phyloP scores from a whole-genome alignment of 208 protist genomes.

The Zelonia costaricensis region DNA sequence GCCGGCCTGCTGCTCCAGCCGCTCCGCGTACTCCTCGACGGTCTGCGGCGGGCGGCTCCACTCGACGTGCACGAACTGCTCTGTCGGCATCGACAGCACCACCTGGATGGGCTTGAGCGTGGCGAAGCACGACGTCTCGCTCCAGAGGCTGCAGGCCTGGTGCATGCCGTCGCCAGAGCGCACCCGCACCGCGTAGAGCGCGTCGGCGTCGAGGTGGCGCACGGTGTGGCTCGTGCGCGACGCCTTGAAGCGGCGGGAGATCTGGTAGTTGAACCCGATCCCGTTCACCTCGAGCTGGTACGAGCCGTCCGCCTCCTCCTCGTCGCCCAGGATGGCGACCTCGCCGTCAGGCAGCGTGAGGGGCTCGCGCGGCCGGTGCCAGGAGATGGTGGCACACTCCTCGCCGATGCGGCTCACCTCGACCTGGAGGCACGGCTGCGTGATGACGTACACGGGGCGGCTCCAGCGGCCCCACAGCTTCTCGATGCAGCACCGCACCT shows the following conservation, averaged over 20 bases:
- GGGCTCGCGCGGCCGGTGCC: conserved; percentile 55
- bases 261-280: conserved; percentile 56
- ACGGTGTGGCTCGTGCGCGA: conserved; percentile 64
- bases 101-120: conserved; percentile 83
- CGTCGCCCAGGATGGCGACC: conserved; percentile 47
- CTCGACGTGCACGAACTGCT: conserved; percentile 82
- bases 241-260: conserved; percentile 80
- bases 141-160: conserved; percentile 74
- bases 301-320: conserved; percentile 44
- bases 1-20: conserved; percentile 30
- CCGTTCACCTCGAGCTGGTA: conserved; percentile 85
- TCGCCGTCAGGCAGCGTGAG: conserved; percentile 66
- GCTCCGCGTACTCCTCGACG: conserved; percentile 55
- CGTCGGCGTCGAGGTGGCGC: conserved; percentile 76
- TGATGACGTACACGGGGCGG: conserved; percentile 70
- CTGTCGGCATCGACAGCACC: conserved; percentile 39
- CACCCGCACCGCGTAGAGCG: conserved; percentile 76
- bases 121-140: conserved; percentile 66
- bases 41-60: conserved; percentile 77
- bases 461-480: conserved; percentile 90
- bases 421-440: conserved; percentile 76
- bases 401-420: conserved; percentile 74
- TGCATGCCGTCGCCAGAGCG: conserved; percentile 59
- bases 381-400: conserved; percentile 71
- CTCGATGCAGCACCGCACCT: conserved; percentile 81